Evolutionary conservation across 2,329 filamentous ascomycete genomes (phyloP), one percentile per base, ranked within the genome.

Genomic region (Cytospora mali): DNA sequence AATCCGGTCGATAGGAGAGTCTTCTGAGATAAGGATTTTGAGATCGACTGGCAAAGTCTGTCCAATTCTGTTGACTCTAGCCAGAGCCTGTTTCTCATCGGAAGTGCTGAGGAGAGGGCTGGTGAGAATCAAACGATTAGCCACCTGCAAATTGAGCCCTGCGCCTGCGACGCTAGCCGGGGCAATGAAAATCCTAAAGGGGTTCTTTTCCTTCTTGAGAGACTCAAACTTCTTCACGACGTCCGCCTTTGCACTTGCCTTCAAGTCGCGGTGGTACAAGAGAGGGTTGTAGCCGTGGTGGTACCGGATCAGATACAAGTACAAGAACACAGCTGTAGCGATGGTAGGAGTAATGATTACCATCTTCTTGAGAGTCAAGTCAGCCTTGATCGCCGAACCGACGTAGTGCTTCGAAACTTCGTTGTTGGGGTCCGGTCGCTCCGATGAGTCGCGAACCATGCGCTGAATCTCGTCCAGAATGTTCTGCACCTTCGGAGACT

Each of bases 71-170:
- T 62, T 64, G 3, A 61, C 57, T 1, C 62, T 29, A 23, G 58
- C 62, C 6, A 62, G 56, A 0, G 58, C 62, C 25, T 64, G 62
- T 14, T 27, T 56, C 14, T 58, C 49, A 39, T 62, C 42, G 18
- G 55, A 39, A 11, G 42, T 4, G 4, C 51, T 42, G 10, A 56
- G 27, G 1, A 57, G 52, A 2, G 62, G 62, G 35, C 54, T 58
- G 16, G 62, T 64, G 18, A 64, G 58, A 4, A 64, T 58, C 11
- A 62, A 49, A 23, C 56, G 39, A 31, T 62, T 64, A 2, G 62
- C 62, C 4, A 61, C 46, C 25, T 64, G 62, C 18, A 64, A 55
- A 39, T 64, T 64, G 14, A 62, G 39, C 2, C 54, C 58, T n/a
- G 60, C 49, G 2, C 54, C 60, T 4, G 51, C 56, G 6, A 46